Evolutionary conservation across 768 basidiomycete genomes (phyloP).

Genomic region (Dentipellis fragilis): DNA sequence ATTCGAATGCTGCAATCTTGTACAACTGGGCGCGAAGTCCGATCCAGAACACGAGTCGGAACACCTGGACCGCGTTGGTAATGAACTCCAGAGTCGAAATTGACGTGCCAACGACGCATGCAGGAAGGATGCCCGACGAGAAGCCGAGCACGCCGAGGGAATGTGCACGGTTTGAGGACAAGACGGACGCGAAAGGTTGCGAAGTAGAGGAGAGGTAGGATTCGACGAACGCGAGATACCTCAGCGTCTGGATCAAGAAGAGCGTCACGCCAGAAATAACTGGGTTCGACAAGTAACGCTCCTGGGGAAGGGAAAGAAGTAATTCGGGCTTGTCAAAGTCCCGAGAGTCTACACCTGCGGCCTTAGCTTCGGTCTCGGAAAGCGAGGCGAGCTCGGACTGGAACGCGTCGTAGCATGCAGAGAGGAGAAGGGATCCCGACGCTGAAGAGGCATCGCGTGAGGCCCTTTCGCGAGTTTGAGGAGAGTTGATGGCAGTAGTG

Average conservation of each 20-base stretch:
- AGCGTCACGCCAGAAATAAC: conserved; percentile 38
- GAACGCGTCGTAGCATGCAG: conserved; percentile 42
- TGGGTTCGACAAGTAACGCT: conserved; percentile 33
- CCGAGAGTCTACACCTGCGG: conserved; percentile 23
- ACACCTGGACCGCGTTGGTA: conserved; percentile 33
- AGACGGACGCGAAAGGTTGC: conserved; percentile 18
- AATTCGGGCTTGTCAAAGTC: conserved; percentile 34
- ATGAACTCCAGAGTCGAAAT: conserved; percentile 30
- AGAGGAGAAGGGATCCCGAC: conserved; percentile 33
- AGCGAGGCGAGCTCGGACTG: conserved; percentile 37
- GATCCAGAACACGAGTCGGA: conserved; percentile 43
- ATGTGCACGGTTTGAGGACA: conserved; percentile 26
- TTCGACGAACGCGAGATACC: conserved; percentile 38
- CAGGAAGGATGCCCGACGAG: conserved; percentile 48
- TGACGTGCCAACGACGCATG: conserved; percentile 41
- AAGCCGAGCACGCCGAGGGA: conserved; percentile 36
- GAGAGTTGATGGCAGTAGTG: conserved; percentile 23
- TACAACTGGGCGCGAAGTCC: conserved; percentile 33
- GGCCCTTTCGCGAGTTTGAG: conserved; percentile 27
- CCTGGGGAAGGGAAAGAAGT: conserved; percentile 28
- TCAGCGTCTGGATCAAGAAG: conserved; percentile 41
- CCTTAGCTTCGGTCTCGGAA: conserved; percentile 24
- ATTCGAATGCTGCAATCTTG: conserved; percentile 10
- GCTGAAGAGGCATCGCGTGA: conserved; percentile 31
- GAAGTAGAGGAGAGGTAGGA: conserved; percentile 1